phyloP scores from a whole-genome alignment of 371 early-diverging fungal genomes.

The Globomyces sp. region DNA sequence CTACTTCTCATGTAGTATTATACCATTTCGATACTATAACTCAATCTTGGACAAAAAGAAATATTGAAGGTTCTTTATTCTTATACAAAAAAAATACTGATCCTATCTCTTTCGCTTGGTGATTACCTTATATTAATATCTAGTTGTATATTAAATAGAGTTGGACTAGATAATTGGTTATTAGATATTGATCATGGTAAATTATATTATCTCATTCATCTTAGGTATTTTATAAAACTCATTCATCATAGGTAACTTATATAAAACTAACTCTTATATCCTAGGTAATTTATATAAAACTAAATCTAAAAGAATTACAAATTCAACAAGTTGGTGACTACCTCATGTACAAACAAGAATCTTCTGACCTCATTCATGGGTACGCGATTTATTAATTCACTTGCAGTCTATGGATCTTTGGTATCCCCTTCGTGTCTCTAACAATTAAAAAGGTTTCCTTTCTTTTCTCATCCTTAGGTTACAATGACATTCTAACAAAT shows the following conservation, averaged over 20 bases:
- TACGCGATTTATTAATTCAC: too few species aligned
- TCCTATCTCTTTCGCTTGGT: background rate
- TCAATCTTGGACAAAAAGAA: background rate
- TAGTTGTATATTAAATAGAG: background rate
- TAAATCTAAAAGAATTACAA: background rate
- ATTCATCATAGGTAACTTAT: too few species aligned
- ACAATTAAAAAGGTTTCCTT: too few species aligned
- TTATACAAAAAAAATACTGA: background rate
- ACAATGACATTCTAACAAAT: too few species aligned
- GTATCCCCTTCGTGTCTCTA: background rate
- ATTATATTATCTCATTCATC: too few species aligned
- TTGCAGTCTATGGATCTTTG: background rate
- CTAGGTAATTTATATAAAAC: too few species aligned
- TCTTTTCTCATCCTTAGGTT: too few species aligned
- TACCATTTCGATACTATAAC: constrained; percentile 7
- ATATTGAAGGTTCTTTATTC: constrained; percentile 4
- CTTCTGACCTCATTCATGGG: background rate
- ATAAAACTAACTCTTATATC: too few species aligned
- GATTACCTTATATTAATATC: too few species aligned
- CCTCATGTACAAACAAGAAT: constrained; percentile 9
- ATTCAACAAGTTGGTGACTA: constrained; percentile 1
- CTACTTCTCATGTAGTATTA: background rate
- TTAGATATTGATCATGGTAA: background rate
- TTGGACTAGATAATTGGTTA: background rate
- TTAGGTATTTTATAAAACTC: too few species aligned